A percentile compares a stretch with the other conserved stretches of the same genome.
Evolutionary conservation across 2,329 filamentous ascomycete genomes (phyloP).

Genomic region (Sphaerostilbella broomeana): DNA sequence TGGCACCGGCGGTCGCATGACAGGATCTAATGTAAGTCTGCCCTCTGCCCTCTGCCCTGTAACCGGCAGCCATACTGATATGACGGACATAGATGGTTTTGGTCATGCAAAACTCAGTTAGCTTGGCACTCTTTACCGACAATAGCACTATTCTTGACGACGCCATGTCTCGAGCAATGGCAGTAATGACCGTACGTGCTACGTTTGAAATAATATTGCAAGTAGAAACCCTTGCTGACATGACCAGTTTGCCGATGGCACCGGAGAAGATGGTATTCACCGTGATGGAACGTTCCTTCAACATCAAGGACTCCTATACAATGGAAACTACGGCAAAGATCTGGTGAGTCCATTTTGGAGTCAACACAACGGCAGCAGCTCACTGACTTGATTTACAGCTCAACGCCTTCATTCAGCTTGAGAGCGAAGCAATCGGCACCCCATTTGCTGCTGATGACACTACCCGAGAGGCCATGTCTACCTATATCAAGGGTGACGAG

Average conservation of each 20-base stretch:
- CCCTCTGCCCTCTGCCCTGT: not conserved
- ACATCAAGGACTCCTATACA: slow-evolving; percentile 19
- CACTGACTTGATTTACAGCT: slow-evolving; percentile 11
- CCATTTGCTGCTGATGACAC: slow-evolving; percentile 15
- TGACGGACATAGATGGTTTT: slow-evolving; percentile 14
- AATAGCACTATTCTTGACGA: slow-evolving; percentile 18
- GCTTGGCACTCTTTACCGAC: slow-evolving; percentile 17
- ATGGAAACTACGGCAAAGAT: slow-evolving; percentile 22
- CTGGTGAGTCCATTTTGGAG: slow-evolving; percentile 12
- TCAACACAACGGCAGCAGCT: not conserved
- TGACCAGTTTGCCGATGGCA: slow-evolving; percentile 15
- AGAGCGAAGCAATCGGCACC: slow-evolving; percentile 18
- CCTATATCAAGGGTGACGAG: slow-evolving; percentile 17
- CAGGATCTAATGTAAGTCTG: slow-evolving; percentile 17
- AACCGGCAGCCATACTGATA: not conserved
- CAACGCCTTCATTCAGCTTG: slow-evolving; percentile 20
- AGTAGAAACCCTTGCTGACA: not conserved
- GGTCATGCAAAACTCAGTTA: slow-evolving; percentile 20
- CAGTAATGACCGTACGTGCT: slow-evolving; percentile 16
- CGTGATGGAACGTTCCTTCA: slow-evolving; percentile 20
- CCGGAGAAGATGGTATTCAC: slow-evolving; percentile 19
- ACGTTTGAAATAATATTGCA: not conserved
- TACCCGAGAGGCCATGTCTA: slow-evolving; percentile 17
- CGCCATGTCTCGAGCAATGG: slow-evolving; percentile 15
- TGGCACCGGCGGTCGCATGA: slow-evolving; percentile 17